Evolutionary conservation across 1,284 basidiomycete genomes (phyloP), one percentile per base, ranked within the genome.

Genomic region (Cerioporus squamosus): DNA sequence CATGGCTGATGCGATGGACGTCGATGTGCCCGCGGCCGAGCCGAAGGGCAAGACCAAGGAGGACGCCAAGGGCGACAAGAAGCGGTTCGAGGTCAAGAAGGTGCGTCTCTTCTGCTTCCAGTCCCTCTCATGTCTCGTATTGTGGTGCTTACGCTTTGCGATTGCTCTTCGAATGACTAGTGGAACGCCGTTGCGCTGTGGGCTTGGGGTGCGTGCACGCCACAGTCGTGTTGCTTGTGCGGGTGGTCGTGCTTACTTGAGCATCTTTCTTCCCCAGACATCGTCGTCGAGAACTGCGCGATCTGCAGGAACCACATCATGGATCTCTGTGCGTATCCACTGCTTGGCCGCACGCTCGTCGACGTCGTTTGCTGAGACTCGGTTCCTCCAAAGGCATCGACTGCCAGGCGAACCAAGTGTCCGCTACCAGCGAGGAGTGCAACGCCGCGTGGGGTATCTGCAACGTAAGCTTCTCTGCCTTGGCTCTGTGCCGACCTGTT

Each of bases 401-500:
- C 75, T 99, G 97, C 75, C 97, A 99, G 75, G 97, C 97, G 39
- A 99, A 99, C 76, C 97, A 98, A 75, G 93, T 96, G 9, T 97
- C 94, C 22, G 93, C 95, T 14, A 95, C 94, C 12, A 95, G 89
- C 67, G 97, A 98, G 71, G 97, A 98, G 70, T 99, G 97, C 72
- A 98, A 97, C 58, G 97, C 97, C 5, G 97, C 97, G 1, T 99
- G 97, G 97, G 97, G 97, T 60, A 96, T 97, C 59, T 99, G 97
- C 77, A 99, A 99, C 75, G 97, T 97, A 70, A 62, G 91, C 77
- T 52, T 29, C 45, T 22, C 42, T 39, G 38, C 47, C 10, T 50
- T 14, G 24, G 40, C 31, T 36, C 39, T 31, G 23, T n/a, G 0
- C 26, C n/a, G 17, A 20, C 0, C 17, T 29, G 20, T 55, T 22